Evolutionary conservation across 768 basidiomycete genomes (phyloP).

Genomic region (Podaxis sp.): DNA sequence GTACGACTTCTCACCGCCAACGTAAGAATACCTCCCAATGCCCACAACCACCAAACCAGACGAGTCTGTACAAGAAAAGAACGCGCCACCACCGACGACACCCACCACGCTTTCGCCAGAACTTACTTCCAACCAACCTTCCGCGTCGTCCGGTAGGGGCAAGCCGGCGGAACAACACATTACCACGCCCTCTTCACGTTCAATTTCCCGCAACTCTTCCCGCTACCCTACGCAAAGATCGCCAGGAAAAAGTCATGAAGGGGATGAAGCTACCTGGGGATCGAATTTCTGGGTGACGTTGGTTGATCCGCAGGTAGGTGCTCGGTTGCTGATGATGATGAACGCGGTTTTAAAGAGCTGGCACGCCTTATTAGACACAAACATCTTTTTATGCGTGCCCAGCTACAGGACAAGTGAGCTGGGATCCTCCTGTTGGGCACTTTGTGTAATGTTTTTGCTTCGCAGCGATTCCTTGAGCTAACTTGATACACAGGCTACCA

Average conservation of each 20-base stretch:
- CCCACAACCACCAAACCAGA: conserved; percentile 3
- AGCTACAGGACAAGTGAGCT: conserved; percentile 87
- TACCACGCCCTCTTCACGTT: neutral
- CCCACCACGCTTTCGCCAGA: conserved; percentile 16
- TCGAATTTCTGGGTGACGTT: conserved; percentile 95
- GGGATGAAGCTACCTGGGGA: conserved; percentile 69
- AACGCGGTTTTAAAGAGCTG: conserved; percentile 6
- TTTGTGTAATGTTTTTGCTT: conserved; percentile 64
- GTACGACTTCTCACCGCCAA: neutral
- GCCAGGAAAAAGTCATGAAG: conserved; percentile 29
- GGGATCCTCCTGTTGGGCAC: conserved; percentile 89
- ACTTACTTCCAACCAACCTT: conserved; percentile 20
- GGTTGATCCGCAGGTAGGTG: conserved; percentile 81
- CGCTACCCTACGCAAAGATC: conserved; percentile 28
- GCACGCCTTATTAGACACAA: conserved; percentile 38
- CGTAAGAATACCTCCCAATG: conserved; percentile 5
- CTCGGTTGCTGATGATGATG: conserved; percentile 7
- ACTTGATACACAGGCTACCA: conserved; percentile 57
- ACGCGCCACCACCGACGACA: conserved; percentile 15
- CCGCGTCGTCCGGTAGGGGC: conserved; percentile 23
- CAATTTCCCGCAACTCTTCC: conserved; percentile 17
- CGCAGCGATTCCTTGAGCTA: conserved; percentile 19
- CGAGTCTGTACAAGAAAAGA: conserved; percentile 10
- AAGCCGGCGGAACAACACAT: conserved; percentile 18
- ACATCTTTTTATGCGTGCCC: conserved; percentile 91